A percentile compares a stretch with the other conserved stretches of the same genome.
phyloP scores from a whole-genome alignment of 1,284 basidiomycete species.

The Schizophyllum commune region DNA sequence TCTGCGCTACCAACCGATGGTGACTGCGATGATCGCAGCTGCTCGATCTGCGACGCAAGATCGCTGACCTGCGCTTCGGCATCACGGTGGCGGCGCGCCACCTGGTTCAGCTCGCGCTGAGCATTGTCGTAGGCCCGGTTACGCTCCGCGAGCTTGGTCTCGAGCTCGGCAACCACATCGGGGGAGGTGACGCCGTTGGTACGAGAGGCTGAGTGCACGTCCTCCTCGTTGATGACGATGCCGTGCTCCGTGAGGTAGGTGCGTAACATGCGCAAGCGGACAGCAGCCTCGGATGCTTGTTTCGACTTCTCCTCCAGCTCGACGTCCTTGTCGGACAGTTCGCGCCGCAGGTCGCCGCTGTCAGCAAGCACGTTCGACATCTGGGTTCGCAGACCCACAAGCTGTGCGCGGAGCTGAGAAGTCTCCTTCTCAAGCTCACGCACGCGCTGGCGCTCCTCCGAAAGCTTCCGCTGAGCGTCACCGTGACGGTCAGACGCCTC shows the following conservation, averaged over 20 bases:
- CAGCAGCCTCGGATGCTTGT: constrained; percentile 64
- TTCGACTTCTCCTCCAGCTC: constrained; percentile 63
- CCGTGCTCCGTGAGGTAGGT: constrained; percentile 89
- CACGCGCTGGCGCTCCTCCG: constrained; percentile 60
- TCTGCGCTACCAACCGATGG: constrained; percentile 31
- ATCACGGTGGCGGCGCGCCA: constrained; percentile 60
- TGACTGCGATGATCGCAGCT: constrained; percentile 46
- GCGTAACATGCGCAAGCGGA: constrained; percentile 78
- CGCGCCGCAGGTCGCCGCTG: constrained; percentile 62
- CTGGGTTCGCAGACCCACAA: constrained; percentile 74
- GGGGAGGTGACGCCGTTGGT: constrained; percentile 39
- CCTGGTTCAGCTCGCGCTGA: constrained; percentile 62
- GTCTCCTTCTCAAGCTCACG: constrained; percentile 68
- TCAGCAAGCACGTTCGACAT: constrained; percentile 70
- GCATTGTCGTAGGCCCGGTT: constrained; percentile 66
- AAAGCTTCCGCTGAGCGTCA: constrained; percentile 61
- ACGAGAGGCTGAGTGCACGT: constrained; percentile 38
- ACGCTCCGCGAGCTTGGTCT: constrained; percentile 67
- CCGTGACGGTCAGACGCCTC: constrained; percentile 70
- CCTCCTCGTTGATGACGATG: constrained; percentile 66
- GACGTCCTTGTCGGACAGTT: constrained; percentile 61
- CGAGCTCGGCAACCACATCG: constrained; percentile 58
- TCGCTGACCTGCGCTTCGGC: constrained; percentile 61
- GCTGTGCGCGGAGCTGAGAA: constrained; percentile 65
- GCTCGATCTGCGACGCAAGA: constrained; percentile 62